Evolutionary conservation across 2,329 filamentous ascomycete species (phyloP).

Genomic region (Trichophyton mentagrophytes): DNA sequence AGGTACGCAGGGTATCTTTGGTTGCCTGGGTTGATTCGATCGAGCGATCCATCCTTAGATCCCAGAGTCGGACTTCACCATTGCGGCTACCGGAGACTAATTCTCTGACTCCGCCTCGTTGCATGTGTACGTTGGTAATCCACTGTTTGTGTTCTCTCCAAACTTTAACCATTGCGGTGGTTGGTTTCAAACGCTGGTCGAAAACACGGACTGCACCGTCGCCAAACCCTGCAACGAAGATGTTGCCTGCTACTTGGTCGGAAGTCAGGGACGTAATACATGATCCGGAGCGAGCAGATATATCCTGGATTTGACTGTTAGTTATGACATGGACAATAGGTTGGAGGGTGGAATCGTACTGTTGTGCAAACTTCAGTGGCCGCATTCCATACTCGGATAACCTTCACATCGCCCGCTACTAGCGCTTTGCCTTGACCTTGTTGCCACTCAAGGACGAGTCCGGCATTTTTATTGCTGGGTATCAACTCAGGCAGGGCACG

Average conservation of each 20-base stretch:
- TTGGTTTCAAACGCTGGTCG: constrained; percentile 70
- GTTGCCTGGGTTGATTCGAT: constrained; percentile 63
- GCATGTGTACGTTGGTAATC: constrained; percentile 94
- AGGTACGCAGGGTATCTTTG: constrained; percentile 63
- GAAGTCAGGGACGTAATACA: constrained; percentile 94
- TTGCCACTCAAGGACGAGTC: constrained; percentile 97
- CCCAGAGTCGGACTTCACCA: constrained; percentile 90
- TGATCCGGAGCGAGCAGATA: constrained; percentile 83
- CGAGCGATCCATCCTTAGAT: constrained; percentile 74
- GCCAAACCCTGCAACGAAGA: constrained; percentile 92
- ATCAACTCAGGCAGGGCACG: constrained; percentile 87
- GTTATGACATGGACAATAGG: not conserved
- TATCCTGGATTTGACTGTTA: constrained; percentile 45
- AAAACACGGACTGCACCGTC: constrained; percentile 91
- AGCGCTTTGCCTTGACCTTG: constrained; percentile 90
- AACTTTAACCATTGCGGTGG: constrained; percentile 85
- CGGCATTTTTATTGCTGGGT: constrained; percentile 84
- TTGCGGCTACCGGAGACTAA: constrained; percentile 81
- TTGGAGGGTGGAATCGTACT: constrained; percentile 28
- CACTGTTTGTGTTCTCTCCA: constrained; percentile 96
- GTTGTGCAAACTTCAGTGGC: constrained; percentile 82
- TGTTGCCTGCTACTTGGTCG: constrained; percentile 92
- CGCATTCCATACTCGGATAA: constrained; percentile 93
- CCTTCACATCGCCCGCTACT: constrained; percentile 90
- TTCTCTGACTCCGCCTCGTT: constrained; percentile 85